Conservation (phyloP, 2,329 filamentous ascomycete genomes). For the Cladobotryum protrusum region DNA sequence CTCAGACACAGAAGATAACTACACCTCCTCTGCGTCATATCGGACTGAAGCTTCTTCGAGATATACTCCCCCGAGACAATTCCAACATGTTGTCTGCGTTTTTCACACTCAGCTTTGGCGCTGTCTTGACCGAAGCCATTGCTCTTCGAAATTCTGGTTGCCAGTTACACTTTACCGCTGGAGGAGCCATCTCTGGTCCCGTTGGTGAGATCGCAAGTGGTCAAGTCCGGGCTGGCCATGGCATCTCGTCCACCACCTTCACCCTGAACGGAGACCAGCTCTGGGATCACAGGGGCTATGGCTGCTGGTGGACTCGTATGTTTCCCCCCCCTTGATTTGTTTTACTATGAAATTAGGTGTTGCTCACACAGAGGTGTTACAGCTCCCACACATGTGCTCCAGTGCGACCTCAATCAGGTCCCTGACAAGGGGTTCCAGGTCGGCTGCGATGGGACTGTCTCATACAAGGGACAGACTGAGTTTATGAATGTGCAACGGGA, state of each 20-base stretch:
- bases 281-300: conserved; percentile 48
- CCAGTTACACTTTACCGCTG: conserved; percentile 44
- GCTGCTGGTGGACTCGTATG: conserved; percentile 58
- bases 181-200: conserved; percentile 42
- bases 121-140: conserved; percentile 13
- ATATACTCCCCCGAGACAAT: neutral
- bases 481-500: conserved; percentile 54
- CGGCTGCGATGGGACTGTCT: conserved; percentile 44
- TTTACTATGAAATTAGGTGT: neutral
- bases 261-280: conserved; percentile 50
- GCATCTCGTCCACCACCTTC: conserved; percentile 42
- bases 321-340: conserved; percentile 10
- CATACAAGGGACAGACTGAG: conserved; percentile 41
- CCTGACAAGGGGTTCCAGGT: conserved; percentile 52
- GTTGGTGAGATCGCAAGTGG: conserved; percentile 57
- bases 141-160: conserved; percentile 15
- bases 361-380: conserved; percentile 6
- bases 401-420: conserved; percentile 51
- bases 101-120: conserved; percentile 14
- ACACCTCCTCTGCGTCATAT: neutral
- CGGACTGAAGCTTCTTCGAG: no score
- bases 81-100: conserved; percentile 13
- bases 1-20: neutral
- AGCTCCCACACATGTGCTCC: conserved; percentile 53
- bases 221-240: conserved; percentile 46